Conservation (phyloP, 139 green algal species). For the Tetraselmis striata region DNA sequence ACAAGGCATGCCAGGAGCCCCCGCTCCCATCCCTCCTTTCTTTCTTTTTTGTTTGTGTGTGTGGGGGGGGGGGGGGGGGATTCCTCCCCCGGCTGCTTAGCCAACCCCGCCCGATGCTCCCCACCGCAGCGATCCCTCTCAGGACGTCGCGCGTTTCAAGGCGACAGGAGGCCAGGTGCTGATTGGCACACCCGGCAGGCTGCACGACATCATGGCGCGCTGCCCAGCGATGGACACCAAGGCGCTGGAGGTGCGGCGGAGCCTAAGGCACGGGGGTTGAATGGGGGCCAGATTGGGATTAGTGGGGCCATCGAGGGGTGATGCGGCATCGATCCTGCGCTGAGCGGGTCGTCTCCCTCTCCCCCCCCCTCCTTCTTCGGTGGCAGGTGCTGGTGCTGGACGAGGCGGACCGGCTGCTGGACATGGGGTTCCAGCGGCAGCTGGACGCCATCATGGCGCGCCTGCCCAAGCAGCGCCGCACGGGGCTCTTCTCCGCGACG, state of each 20-base stretch:
- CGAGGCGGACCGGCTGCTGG: conserved; percentile 90
- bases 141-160: conserved; percentile 63
- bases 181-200: conserved; percentile 86
- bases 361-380: conserved; percentile 1
- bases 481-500: conserved; percentile 93
- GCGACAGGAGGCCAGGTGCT: conserved; percentile 66
- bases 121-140: conserved; percentile 54
- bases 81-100: too few species aligned
- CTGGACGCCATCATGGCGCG: conserved; percentile 72
- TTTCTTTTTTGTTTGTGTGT: too few species aligned
- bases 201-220: conserved; percentile 82
- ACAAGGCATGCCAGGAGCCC: too few species aligned
- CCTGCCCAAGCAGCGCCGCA: conserved; percentile 84
- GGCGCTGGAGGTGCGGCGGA: conserved; percentile 49
- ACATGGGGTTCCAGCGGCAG: conserved; percentile 85
- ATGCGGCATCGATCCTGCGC: too few species aligned
- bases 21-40: too few species aligned
- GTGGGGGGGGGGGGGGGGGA: too few species aligned
- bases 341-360: background rate
- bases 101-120: too few species aligned
- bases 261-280: too few species aligned
- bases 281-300: too few species aligned
- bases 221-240: conserved; percentile 53
- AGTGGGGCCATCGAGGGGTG: too few species aligned
- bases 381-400: conserved; percentile 86